Evolutionary conservation across 768 basidiomycete species (phyloP), one percentile per base, ranked within the genome.

Genomic region (Epithele typhae): DNA sequence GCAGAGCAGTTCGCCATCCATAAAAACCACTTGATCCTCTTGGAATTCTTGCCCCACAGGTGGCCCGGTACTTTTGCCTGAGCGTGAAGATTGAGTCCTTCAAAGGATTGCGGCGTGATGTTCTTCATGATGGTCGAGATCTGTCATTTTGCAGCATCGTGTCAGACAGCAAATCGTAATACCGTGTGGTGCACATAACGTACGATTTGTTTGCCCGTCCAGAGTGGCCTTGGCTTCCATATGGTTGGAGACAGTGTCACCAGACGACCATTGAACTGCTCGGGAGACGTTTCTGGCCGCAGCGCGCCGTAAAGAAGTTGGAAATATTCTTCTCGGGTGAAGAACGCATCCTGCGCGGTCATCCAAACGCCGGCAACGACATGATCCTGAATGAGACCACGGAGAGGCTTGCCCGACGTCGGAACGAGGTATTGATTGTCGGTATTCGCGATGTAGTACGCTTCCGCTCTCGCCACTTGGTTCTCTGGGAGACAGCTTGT

Each of bases 351-450:
- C 62, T 92, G 93, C 60, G 82, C 84, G 45, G 96, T 97, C 91
- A 99, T 93, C 92, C 94, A 97, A n/a, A 97, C 87, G 48, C 92
- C 95, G 12, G 96, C 92, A 37, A 98, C 95, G 46, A 99, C 92
- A 57, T 98, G 96, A 68, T 99, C 96, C 64, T 99, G 96, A 54
- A 99, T 99, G 22, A 99, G 74, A 62, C 96, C 96, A 63, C 96
- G 90, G 25, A 99, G 76, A 22, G 96, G 96, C 60, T 94, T 94
- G 52, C 96, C 96, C 6, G 96, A 98, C 1, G 96, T 99, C 15
- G 96, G 94, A 8, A 95, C 92, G n/a, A 99, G 79, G 64, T 99
- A 99, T 65, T 99, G 96, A 54, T 95, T 94, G 63, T 98, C 93
- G 5, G 93, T 98, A 64, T 97, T 97, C 53, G 96, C 92, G 55